phyloP scores from a whole-genome alignment of 768 basidiomycete genomes.

The Boletus subparvulus region DNA sequence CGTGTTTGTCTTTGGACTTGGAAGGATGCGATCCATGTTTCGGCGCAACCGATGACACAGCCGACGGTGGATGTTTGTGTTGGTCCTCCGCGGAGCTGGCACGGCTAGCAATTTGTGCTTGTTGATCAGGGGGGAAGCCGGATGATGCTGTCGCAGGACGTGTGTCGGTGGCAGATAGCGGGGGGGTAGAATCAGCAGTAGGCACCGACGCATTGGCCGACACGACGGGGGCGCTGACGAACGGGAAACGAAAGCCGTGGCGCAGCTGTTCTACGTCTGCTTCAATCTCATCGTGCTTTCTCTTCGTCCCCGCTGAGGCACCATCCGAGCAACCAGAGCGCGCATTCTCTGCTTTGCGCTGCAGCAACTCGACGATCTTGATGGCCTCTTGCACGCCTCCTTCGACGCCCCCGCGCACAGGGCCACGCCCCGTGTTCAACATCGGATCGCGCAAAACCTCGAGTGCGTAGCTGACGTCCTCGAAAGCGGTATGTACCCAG shows the following conservation, averaged over 20 bases:
- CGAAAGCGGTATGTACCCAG: slow-evolving; percentile 47
- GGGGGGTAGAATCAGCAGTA: not conserved
- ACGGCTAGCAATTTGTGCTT: not conserved
- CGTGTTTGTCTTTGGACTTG: slow-evolving; percentile 41
- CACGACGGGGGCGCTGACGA: slow-evolving; percentile 37
- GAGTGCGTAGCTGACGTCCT: slow-evolving; percentile 45
- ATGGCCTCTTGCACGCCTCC: slow-evolving; percentile 38
- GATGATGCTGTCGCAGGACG: not conserved
- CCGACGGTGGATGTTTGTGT: slow-evolving; percentile 14
- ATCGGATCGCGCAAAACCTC: slow-evolving; percentile 41
- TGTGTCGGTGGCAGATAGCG: not conserved
- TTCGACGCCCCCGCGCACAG: slow-evolving; percentile 35
- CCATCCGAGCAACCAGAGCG: slow-evolving; percentile 15
- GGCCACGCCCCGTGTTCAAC: slow-evolving; percentile 31
- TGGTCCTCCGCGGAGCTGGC: slow-evolving; percentile 13
- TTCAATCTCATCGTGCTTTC: slow-evolving; percentile 44
- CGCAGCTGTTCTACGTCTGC: slow-evolving; percentile 31
- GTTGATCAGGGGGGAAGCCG: not conserved
- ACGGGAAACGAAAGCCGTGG: slow-evolving; percentile 44
- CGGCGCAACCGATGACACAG: not conserved
- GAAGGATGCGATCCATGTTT: slow-evolving; percentile 17
- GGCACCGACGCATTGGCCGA: slow-evolving; percentile 6
- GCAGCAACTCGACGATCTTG: slow-evolving; percentile 39
- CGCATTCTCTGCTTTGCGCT: slow-evolving; percentile 40
- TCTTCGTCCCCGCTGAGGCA: slow-evolving; percentile 36